Evolutionary conservation across 2,329 filamentous ascomycete genomes (phyloP), one percentile per base, ranked within the genome.

Genomic region (Phyllosticta ampelicida): DNA sequence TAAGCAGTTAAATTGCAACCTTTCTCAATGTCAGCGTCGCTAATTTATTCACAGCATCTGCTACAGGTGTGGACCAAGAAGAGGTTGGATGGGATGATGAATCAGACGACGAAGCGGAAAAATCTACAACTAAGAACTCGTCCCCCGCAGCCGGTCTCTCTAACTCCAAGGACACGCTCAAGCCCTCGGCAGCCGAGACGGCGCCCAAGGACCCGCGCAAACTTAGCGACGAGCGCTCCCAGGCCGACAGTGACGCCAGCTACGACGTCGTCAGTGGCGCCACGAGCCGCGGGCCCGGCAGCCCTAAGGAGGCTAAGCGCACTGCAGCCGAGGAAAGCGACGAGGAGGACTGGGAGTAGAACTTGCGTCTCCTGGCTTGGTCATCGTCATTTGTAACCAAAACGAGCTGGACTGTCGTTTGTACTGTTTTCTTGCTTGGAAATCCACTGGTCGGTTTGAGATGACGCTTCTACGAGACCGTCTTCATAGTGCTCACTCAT

Each of bases 201-300:
- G 44, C 48, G 63, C 62, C 67, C 55, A 62, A 70, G 59, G 63
- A 67, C 62, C 62, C 75, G 83, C 53, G 89, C 89, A 71, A 79
- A 85, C 23, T 73, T 75, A 87, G 95, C 66, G 74, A 77, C 51
- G 71, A 71, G 70, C 90, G 92, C 70, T 95, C 89, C 23, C 88
- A 94, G 64, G 85, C 90, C 8, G 94, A 94, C 66, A 96, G 92
- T 70, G 94, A 99, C 66, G 89, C 89, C 18, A 96, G 90, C 75
- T 99, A 99, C 71, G 94, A 99, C 70, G 80, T 99, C 30, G 90
- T 99, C 3, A 77, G 75, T 51, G 87, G 87, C 8, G 85, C 86
- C 5, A 78, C 84, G 51, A 96, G 89, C 70, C 87, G 88, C 63
- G 86, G 90, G 18, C 87, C 90, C 1, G 80, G 81, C 5, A 85